These are phyloP conservation scores for Sporothrix brasiliensis DNA, from an alignment of 2,329 filamentous ascomycete genomes.

Conservation along the genomic window DNA sequence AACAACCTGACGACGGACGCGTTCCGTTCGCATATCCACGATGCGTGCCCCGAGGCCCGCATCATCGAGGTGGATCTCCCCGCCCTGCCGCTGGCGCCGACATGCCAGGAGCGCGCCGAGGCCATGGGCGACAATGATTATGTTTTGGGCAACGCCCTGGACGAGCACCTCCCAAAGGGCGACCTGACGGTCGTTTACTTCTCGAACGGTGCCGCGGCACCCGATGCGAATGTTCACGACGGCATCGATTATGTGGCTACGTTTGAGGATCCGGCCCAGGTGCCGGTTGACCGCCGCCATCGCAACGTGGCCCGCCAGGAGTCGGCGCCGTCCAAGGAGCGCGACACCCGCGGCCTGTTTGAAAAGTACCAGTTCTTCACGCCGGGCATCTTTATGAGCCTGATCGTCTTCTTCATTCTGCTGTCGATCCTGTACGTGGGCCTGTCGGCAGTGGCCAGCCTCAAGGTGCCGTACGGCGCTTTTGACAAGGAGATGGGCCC, in stretches of 20 bases:
- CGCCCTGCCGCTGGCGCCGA: conserved; percentile 45
- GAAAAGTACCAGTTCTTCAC: conserved; percentile 95
- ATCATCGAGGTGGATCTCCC: conserved; percentile 49
- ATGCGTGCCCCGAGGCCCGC: conserved; percentile 50
- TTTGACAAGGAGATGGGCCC: conserved; percentile 97
- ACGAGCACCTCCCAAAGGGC: conserved; percentile 43
- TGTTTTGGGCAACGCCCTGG: conserved; percentile 55
- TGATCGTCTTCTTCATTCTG: conserved; percentile 71
- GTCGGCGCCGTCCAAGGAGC: conserved; percentile 45
- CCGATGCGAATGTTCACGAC: conserved; percentile 41
- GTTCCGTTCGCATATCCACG: conserved; percentile 51
- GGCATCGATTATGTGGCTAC: conserved; percentile 64
- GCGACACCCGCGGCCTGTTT: conserved; percentile 65
- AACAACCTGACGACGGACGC: conserved; percentile 46
- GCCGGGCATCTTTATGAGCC: conserved; percentile 86
- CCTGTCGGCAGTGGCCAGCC: conserved; percentile 72
- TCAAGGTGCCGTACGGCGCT: conserved; percentile 89
- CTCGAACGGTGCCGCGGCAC: conserved; percentile 48
- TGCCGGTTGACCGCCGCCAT: conserved; percentile 50
- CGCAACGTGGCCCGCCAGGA: conserved; percentile 36
- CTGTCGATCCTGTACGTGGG: conserved; percentile 78
- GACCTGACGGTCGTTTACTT: conserved; percentile 77
- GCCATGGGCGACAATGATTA: conserved; percentile 54
- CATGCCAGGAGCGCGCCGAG: conserved; percentile 51
- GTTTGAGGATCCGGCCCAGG: conserved; percentile 65